phyloP scores from a whole-genome alignment of 495 filamentous ascomycete genomes.

The Daldinia caldariorum region DNA sequence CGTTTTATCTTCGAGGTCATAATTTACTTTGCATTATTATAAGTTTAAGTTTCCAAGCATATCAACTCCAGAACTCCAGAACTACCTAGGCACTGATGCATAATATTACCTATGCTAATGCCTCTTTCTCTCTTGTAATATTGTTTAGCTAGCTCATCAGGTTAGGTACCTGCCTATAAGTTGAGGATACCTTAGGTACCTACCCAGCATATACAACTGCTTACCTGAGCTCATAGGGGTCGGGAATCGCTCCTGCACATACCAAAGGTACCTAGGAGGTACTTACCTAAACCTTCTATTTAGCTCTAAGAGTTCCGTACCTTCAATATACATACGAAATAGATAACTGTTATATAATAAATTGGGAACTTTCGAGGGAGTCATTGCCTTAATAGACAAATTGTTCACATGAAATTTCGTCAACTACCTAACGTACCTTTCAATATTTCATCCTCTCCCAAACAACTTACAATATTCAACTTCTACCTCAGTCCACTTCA shows the following conservation, averaged over 20 bases:
- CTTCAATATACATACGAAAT: constrained; percentile 14
- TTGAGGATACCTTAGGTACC: neutral
- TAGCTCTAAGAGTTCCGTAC: neutral
- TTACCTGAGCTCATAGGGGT: neutral
- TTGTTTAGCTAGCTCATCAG: constrained; percentile 7
- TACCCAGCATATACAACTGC: neutral
- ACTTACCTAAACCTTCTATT: neutral
- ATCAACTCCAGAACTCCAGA: no score
- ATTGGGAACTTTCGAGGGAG: constrained; percentile 20
- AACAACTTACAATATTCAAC: constrained; percentile 22
- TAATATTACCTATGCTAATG: no score
- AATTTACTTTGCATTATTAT: neutral
- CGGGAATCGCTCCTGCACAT: neutral
- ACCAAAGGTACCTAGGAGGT: neutral
- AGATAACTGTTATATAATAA: neutral
- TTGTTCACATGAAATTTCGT: constrained; percentile 20
- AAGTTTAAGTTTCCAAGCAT: no score
- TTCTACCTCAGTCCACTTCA: constrained; percentile 19
- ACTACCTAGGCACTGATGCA: no score
- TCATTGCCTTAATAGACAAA: neutral
- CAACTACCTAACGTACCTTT: neutral
- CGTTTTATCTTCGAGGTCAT: neutral
- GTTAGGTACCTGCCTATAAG: constrained; percentile 9
- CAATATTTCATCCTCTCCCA: constrained; percentile 17
- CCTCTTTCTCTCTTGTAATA: no score